Conservation (phyloP, 805 yeast genomes). For the Brettanomyces nanus region DNA sequence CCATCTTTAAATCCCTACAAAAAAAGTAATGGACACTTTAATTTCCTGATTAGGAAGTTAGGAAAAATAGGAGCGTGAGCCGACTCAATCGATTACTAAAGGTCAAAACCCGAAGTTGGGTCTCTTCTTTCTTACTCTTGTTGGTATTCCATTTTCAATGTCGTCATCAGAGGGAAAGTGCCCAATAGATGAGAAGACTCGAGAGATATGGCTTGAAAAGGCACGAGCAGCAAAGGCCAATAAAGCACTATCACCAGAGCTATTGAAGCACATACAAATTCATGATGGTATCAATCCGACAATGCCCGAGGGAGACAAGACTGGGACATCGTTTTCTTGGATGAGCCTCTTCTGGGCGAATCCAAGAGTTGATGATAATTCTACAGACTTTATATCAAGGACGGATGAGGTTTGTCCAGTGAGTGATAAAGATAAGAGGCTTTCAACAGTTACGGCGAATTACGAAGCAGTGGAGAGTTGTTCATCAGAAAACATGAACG, state of each 20-base stretch:
- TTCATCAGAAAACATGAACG: conserved; percentile 32
- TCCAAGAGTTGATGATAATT: conserved; percentile 17
- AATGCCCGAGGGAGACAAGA: background rate
- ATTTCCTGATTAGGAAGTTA: too few species aligned
- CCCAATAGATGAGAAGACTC: conserved; percentile 61
- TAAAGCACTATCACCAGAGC: conserved; percentile 7
- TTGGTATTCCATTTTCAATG: too few species aligned
- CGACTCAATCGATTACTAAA: too few species aligned
- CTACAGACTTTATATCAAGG: too few species aligned
- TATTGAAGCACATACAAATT: conserved; percentile 7
- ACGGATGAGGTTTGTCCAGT: conserved; percentile 29
- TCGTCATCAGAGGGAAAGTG: conserved; percentile 31
- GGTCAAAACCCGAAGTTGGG: too few species aligned
- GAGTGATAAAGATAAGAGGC: conserved; percentile 27
- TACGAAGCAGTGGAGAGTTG: conserved; percentile 32
- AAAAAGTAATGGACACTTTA: too few species aligned
- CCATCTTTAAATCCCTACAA: too few species aligned
- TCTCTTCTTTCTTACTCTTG: too few species aligned
- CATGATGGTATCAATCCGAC: too few species aligned
- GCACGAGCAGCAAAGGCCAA: conserved; percentile 5
- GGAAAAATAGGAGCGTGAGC: too few species aligned
- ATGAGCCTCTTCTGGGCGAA: conserved; percentile 16
- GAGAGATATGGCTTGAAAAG: conserved; percentile 48
- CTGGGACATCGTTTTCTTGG: conserved; percentile 9
- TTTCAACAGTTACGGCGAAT: conserved; percentile 6